Base-by-base conservation (phyloP, 441 rosid genomes). In the Bruguiera hainesii region DNA sequence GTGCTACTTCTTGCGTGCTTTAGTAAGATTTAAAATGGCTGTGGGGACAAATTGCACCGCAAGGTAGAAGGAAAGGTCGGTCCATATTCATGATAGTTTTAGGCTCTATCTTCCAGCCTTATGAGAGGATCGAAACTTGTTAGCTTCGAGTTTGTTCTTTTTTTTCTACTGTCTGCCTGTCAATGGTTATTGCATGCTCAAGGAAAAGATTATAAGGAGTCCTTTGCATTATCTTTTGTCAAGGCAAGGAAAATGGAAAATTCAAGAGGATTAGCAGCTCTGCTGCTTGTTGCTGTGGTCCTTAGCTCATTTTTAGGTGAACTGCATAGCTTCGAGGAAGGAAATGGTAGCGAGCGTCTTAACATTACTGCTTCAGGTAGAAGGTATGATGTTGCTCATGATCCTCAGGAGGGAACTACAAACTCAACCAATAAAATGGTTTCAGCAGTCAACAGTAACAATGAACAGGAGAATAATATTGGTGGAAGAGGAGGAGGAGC, bases 31-130 rank as follows among this genome's bases (percentile, higher is more conserved):
- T 39, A 16, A 39, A 39, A 39, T 39, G 48, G 48, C 16, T 20
- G 68, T 65, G 71, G 74, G 80, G 80, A 72, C 76, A 69, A 35
- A 72, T 76, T 69, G 65, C 19, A 28, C 7, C 4, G 39, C 68
- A 76, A 72, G 76, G 57, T 31, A 76, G 48, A 11, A 48, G 26
- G 9, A 46, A 11, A 48, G 35, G 9, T 15, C n/a, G 42, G 13
- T 30, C 18, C 42, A 60, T 25, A 53, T 5, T 53, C 57, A 16
- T 60, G 30, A 55, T 63, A 50, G 58, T 35, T 25, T 66, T 61
- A 35, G 55, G 58, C 52, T 48, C 49, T 19, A 56, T 68, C 60
- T 60, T 76, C 61, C 68, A 72, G 73, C 79, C 67, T 76, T 76
- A 64, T 5, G 48, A 61, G 18, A 53, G 58, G 58, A 21, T n/a